Percentiles rank a stretch among this genome's conserved stretches.
phyloP scores from a whole-genome alignment of 805 yeast species.

The Saccharomycopsis malanga region DNA sequence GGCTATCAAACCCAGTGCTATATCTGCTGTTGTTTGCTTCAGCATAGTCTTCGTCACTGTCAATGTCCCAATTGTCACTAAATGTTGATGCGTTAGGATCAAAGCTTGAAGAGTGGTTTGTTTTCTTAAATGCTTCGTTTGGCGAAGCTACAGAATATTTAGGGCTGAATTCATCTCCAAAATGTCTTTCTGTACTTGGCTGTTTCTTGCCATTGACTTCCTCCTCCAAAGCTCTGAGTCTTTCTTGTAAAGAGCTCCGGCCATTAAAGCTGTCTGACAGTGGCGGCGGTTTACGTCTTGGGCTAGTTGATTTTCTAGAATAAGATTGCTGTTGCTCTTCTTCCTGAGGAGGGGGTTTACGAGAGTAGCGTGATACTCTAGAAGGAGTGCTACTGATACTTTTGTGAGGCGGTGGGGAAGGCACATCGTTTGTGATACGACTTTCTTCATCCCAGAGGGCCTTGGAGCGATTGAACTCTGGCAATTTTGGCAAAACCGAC shows the following conservation, averaged over 20 bases:
- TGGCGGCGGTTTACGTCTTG: conserved; percentile 15
- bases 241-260: background rate
- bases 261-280: background rate
- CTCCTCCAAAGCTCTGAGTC: background rate
- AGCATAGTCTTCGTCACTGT: conserved; percentile 10
- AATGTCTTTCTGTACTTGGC: too few species aligned
- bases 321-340: too few species aligned
- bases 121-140: background rate
- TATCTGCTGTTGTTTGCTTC: background rate
- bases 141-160: conserved; percentile 3
- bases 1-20: background rate
- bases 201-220: too few species aligned
- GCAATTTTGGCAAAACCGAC: conserved; percentile 14
- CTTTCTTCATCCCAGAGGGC: background rate
- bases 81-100: conserved; percentile 5
- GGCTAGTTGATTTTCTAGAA: conserved; percentile 11
- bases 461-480: conserved; percentile 5
- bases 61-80: conserved; percentile 14
- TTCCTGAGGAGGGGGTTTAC: background rate
- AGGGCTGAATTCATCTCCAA: conserved; percentile 1
- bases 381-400: background rate
- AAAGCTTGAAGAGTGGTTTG: background rate
- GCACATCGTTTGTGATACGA: background rate
- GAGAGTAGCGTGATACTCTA: background rate
- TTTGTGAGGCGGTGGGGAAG: conserved; percentile 17